phyloP scores from a whole-genome alignment of 306 rosid genomes.

The Crotalaria pallida region DNA sequence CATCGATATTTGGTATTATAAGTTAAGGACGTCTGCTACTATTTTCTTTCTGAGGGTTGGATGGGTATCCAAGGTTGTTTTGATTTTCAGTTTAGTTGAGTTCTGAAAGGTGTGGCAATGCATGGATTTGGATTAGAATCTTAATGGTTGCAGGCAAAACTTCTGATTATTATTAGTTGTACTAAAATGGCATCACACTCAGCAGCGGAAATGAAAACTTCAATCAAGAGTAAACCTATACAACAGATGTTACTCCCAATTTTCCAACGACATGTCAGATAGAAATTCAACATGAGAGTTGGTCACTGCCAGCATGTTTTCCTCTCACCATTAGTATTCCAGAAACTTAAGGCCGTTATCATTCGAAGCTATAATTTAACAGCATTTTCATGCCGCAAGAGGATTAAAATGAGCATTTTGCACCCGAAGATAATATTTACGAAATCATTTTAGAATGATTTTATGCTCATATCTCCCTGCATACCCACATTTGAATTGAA shows the following conservation, averaged over 20 bases:
- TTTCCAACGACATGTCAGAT: background rate
- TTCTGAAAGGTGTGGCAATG: too few species aligned
- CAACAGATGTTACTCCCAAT: background rate
- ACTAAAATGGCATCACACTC: background rate
- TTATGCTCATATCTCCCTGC: background rate
- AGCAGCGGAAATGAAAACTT: background rate
- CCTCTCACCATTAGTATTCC: background rate
- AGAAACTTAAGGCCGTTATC: background rate
- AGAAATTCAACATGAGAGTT: background rate
- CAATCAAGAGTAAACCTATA: background rate
- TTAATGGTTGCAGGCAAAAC: too few species aligned
- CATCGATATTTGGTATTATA: slow-evolving; percentile 7
- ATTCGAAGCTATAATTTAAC: too few species aligned
- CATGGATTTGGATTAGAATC: too few species aligned
- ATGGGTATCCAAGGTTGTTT: background rate
- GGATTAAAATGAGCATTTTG: background rate
- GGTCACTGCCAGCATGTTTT: background rate
- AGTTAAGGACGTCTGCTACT: background rate
- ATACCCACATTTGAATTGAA: background rate
- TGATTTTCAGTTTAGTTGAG: too few species aligned
- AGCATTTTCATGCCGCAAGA: too few species aligned
- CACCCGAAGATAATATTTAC: background rate
- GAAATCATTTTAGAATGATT: background rate
- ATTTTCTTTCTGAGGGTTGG: background rate
- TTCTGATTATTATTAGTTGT: background rate